Base-by-base conservation (phyloP, 1,284 basidiomycete genomes). In the Ganoderma leucocontextum region DNA sequence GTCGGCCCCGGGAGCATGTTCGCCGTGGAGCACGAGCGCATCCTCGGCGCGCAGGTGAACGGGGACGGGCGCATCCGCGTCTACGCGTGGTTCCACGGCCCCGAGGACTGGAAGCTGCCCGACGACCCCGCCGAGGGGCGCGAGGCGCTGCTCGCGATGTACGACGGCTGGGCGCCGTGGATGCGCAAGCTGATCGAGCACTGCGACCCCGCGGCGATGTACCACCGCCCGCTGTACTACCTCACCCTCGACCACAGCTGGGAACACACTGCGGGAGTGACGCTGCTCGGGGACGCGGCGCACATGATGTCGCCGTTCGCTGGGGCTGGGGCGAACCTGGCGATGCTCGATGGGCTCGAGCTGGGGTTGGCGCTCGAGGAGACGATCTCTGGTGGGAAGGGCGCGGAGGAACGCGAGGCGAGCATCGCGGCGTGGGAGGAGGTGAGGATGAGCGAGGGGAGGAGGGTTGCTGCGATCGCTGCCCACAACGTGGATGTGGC, bases 221-320 rank as follows among this genome's bases (percentile, higher is more conserved):
- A 65, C 61, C 69, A 61, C 0, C 65, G 70, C n/a, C 38, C 70
- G 19, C 64, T 71, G 39, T 71, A 64, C 63, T 41, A 62, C 17
- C 64, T 71, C 33, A 58, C 66, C 4, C 62, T 66, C 35, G 70
- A 67, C 39, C 65, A 71, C 17, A 62, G 62, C 17, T 68, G 70
- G 70, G 44, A 42, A 22, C 67, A 71, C 57, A 63, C 55, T 17
- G 13, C 58, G 0, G 66, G 74, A 2, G 65, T 71, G 38, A 77
- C 77, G 29, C 65, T 82, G 17, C 63, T 82, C 19, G 85, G 85
- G 2, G 85, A 86, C 69, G 84, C 85, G 7, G 84, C 84, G 9
- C 85, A 86, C 69, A 72, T 84, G n/a, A 86, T 86, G 84, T 78
- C 81, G 9, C 83, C 82, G 5, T 84, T 81, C 67, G 80, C 80